Conservation (phyloP, 192 early-diverging fungal species). For the Coemansia sp. region DNA sequence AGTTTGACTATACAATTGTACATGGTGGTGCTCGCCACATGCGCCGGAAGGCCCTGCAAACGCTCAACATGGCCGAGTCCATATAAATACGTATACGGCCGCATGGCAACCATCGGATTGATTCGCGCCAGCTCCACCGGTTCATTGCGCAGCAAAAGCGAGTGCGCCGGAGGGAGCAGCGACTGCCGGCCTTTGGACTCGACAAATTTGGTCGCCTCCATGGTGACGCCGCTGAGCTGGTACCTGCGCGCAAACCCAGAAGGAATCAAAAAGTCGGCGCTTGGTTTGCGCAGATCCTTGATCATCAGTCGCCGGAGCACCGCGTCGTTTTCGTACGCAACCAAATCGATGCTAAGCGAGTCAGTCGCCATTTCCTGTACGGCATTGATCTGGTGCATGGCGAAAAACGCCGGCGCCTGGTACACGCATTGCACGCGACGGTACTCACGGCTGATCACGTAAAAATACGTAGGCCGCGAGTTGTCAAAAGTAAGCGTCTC, state of each 20-base stretch:
- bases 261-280: constrained; percentile 41
- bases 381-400: constrained; percentile 75
- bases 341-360: constrained; percentile 64
- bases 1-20: constrained; percentile 62
- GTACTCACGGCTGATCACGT: constrained; percentile 72
- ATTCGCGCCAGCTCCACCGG: constrained; percentile 58
- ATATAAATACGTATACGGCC: constrained; percentile 57
- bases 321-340: constrained; percentile 62
- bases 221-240: constrained; percentile 59
- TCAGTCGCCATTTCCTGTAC: constrained; percentile 64
- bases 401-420: constrained; percentile 60
- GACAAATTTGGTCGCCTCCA: constrained; percentile 59
- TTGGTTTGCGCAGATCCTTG: constrained; percentile 56
- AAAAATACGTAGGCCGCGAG: constrained; percentile 61
- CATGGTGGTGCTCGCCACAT: constrained; percentile 41
- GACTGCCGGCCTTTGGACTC: constrained; percentile 29
- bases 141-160: constrained; percentile 46
- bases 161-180: constrained; percentile 27
- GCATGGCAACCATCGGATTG: constrained; percentile 50
- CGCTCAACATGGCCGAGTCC: constrained; percentile 50
- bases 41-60: constrained; percentile 24
- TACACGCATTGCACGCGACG: constrained; percentile 69
- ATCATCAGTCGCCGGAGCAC: constrained; percentile 63
- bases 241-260: constrained; percentile 63
- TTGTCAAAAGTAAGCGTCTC: constrained; percentile 69